Conservation (phyloP, 495 filamentous ascomycete species). For the Elasticomyces elasticus region DNA sequence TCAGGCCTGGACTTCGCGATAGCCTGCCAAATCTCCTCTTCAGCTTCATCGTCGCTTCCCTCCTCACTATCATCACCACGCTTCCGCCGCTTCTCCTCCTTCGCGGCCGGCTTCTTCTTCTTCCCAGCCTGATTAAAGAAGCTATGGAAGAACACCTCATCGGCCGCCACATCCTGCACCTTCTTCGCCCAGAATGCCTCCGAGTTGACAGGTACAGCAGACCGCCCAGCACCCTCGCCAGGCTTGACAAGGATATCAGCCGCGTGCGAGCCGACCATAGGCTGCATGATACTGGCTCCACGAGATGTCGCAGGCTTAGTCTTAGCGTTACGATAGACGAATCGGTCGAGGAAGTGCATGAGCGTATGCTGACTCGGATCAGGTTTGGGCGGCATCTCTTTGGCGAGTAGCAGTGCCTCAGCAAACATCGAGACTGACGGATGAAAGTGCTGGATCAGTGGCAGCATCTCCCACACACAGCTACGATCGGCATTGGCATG, state of each 20-base stretch:
- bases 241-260: slow-evolving; percentile 53
- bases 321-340: slow-evolving; percentile 88
- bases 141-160: slow-evolving; percentile 96
- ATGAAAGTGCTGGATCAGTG: slow-evolving; percentile 76
- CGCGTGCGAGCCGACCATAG: slow-evolving; percentile 57
- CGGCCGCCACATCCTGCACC: slow-evolving; percentile 69
- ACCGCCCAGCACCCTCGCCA: slow-evolving; percentile 34
- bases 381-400: slow-evolving; percentile 70
- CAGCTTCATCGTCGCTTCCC: slow-evolving; percentile 29
- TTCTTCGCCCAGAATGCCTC: slow-evolving; percentile 88
- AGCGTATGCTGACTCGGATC: slow-evolving; percentile 80
- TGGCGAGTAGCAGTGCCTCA: slow-evolving; percentile 51
- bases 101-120: slow-evolving; percentile 35
- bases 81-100: slow-evolving; percentile 45
- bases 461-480: slow-evolving; percentile 87
- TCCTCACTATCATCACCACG: slow-evolving; percentile 34
- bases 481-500: slow-evolving; percentile 81
- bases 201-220: slow-evolving; percentile 58
- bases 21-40: slow-evolving; percentile 32
- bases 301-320: slow-evolving; percentile 50
- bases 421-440: slow-evolving; percentile 91
- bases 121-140: slow-evolving; percentile 82
- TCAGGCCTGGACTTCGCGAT: slow-evolving; percentile 73
- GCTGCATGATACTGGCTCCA: slow-evolving; percentile 92
- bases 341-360: slow-evolving; percentile 91